Evolutionary conservation across 169 alveolate species (phyloP).

Genomic region (Plasmodium reichenowi): DNA sequence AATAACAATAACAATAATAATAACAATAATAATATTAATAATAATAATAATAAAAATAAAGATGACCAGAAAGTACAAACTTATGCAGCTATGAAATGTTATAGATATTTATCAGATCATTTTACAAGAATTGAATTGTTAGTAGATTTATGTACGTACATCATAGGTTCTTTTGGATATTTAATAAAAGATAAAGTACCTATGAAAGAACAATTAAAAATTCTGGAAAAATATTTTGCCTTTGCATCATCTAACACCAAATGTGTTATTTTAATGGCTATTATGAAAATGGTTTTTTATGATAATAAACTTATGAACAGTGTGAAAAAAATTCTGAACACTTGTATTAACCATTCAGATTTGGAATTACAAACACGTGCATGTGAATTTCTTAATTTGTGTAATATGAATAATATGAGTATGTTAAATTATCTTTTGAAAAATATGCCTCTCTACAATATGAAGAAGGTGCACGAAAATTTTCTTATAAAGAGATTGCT

Average conservation of each 20-base stretch:
- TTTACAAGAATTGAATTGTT: slow-evolving; percentile 7
- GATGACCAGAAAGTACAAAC: slow-evolving; percentile 54
- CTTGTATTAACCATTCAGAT: slow-evolving; percentile 70
- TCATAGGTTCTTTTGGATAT: slow-evolving; percentile 83
- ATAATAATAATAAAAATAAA: slow-evolving; percentile 45
- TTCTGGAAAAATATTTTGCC: slow-evolving; percentile 76
- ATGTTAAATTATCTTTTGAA: slow-evolving; percentile 36
- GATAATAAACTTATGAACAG: slow-evolving; percentile 58
- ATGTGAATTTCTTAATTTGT: slow-evolving; percentile 78
- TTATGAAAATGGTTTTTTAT: slow-evolving; percentile 79
- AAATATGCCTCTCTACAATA: slow-evolving; percentile 58
- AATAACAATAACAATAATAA: background rate
- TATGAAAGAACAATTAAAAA: slow-evolving; percentile 36
- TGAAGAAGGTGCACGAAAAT: slow-evolving; percentile 46
- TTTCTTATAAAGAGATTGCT: slow-evolving; percentile 63
- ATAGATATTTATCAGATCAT: slow-evolving; percentile 15
- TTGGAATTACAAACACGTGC: slow-evolving; percentile 81
- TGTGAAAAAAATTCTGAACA: slow-evolving; percentile 77
- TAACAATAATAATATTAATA: slow-evolving; percentile 5
- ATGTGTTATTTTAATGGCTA: slow-evolving; percentile 77
- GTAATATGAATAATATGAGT: slow-evolving; percentile 49
- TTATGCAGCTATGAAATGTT: slow-evolving; percentile 60
- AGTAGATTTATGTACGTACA: slow-evolving; percentile 79
- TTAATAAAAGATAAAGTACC: slow-evolving; percentile 72
- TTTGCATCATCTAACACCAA: slow-evolving; percentile 68